phyloP scores from a whole-genome alignment of 116 monocot genomes.

The Trichopus zeylanicus region DNA sequence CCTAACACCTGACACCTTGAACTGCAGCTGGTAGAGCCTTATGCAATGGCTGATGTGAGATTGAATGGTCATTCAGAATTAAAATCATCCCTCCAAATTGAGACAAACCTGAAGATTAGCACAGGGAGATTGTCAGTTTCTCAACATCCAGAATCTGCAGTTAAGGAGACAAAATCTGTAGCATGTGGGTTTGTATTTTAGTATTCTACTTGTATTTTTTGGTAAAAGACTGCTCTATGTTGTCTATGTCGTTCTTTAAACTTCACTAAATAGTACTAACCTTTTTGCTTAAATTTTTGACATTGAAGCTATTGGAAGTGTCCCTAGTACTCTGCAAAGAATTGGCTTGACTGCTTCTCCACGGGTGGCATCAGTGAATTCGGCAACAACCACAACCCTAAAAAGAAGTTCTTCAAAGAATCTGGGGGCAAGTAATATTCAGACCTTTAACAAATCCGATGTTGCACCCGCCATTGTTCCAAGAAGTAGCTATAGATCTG shows the following conservation, averaged over 20 bases:
- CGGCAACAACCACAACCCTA: conserved; percentile 21
- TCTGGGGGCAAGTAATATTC: conserved; percentile 33
- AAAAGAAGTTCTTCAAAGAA: conserved; percentile 56
- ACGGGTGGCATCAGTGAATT: conserved; percentile 30
- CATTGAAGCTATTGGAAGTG: conserved; percentile 46
- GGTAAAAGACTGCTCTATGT: background rate
- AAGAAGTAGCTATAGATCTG: conserved; percentile 55
- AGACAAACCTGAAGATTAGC: conserved; percentile 42
- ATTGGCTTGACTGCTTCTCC: conserved; percentile 22
- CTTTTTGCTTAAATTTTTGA: conserved; percentile 10
- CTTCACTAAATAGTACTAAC: background rate
- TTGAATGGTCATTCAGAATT: conserved; percentile 53
- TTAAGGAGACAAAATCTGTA: conserved; percentile 11
- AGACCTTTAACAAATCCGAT: conserved; percentile 49
- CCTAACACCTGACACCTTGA: conserved; percentile 5
- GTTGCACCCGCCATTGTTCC: conserved; percentile 66
- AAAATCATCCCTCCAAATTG: conserved; percentile 49
- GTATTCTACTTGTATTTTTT: background rate
- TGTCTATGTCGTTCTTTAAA: background rate
- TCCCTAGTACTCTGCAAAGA: conserved; percentile 66
- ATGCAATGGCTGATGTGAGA: conserved; percentile 39
- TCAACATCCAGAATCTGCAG: conserved; percentile 9
- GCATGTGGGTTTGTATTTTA: conserved; percentile 20
- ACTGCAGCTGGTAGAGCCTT: conserved; percentile 77
- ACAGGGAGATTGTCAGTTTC: conserved; percentile 50